Base-by-base conservation (phyloP, 148 eudicot species). In the Salicornia ramosissima region DNA sequence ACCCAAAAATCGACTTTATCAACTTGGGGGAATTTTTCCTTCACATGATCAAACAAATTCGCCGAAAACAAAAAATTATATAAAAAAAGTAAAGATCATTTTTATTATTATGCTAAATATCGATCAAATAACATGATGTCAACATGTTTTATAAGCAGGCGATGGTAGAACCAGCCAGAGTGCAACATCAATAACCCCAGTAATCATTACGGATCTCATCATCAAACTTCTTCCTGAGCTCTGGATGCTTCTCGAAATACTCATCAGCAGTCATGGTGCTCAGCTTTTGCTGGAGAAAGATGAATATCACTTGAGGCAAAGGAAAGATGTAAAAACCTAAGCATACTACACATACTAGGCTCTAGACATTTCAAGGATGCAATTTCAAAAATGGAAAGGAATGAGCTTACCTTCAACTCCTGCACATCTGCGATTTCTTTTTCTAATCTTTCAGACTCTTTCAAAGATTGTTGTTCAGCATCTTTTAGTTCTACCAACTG, bases 211-310 rank as follows among this genome's bases (percentile, higher is more conserved):
- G 85, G 79, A 94, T 94, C 85, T 94, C 98, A 55, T 90, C 96
- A 68, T 94, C 97, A 56, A 94, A 94, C 84, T 88, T 94, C 93
- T 94, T 81, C 90, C 87, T 90, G 61, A 94, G 72, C 81, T 94
- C 97, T 39, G 98, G 98, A 60, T 90, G 96, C 85, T 94, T 94
- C 77, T 73, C 97, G 36, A 94, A 94, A 78, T 94, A 94, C 77
- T 94, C 98, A 70, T 94, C 98, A 18, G 97, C 98, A n/a, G 98
- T 94, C 99, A 94, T 94, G 73, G 99, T 90, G 69, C 90, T 88
- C 63, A 94, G 81, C 76, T 88, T 88, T 73, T 80, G 63, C 99
- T 94, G 88, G 16, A 73, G 42, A n/a, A 13, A 59, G 40, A 29
- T 15, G 10, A 11, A 10, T 15, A 36, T 49, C 64, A 50, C 0